Percentiles rank a stretch among this genome's conserved stretches.
Conservation (phyloP, 257 asterid species). For the Solanum infundibuliforme region DNA sequence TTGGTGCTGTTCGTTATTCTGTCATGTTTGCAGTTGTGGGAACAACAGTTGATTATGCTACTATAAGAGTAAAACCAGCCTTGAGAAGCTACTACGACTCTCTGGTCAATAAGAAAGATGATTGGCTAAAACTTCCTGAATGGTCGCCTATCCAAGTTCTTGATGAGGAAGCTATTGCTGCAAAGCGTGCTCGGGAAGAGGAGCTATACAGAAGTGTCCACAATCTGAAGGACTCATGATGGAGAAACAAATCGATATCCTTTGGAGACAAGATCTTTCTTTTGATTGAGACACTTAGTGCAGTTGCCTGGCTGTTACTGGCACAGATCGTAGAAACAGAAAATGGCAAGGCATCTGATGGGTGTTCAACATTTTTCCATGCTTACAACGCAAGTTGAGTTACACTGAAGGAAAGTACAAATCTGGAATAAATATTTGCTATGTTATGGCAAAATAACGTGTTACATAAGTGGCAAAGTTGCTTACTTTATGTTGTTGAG, state of each 20-base stretch:
- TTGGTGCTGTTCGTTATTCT: slow-evolving; percentile 74
- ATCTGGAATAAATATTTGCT: background rate
- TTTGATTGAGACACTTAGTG: background rate
- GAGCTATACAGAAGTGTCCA: slow-evolving; percentile 42
- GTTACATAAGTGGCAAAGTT: background rate
- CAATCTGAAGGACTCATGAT: slow-evolving; percentile 43
- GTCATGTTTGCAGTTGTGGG: slow-evolving; percentile 72
- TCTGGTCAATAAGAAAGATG: slow-evolving; percentile 17
- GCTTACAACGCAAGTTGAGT: background rate
- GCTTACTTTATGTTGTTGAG: background rate
- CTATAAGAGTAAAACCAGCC: slow-evolving; percentile 39
- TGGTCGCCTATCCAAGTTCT: slow-evolving; percentile 89
- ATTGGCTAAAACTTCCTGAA: slow-evolving; percentile 66
- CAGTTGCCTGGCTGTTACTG: background rate
- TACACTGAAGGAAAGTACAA: background rate
- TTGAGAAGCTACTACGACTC: slow-evolving; percentile 23
- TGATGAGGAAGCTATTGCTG: slow-evolving; percentile 89
- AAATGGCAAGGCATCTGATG: background rate
- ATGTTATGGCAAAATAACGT: background rate
- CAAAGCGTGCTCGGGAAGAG: slow-evolving; percentile 67
- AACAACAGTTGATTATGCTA: slow-evolving; percentile 65
- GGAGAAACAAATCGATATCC: background rate
- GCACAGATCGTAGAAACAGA: background rate
- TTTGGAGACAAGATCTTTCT: background rate
- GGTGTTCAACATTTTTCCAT: background rate